These are phyloP conservation scores for Eleusine coracana DNA, from an alignment of 176 grass and related monocot genomes.

Conservation along the genomic window DNA sequence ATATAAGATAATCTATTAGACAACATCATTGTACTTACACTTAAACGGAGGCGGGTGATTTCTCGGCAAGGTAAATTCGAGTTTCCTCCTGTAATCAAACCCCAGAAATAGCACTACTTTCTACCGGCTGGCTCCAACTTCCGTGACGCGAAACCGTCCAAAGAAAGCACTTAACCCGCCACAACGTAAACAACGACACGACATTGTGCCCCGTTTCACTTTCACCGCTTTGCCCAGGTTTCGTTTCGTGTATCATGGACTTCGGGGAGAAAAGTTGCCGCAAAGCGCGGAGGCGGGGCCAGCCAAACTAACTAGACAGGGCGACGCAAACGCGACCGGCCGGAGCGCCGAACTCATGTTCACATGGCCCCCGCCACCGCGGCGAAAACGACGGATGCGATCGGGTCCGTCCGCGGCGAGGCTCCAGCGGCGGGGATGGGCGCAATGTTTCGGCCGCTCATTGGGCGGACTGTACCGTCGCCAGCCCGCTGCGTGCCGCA, in stretches of 20 bases:
- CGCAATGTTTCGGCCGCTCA: neutral
- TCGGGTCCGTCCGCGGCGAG: neutral
- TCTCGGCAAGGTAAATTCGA: neutral
- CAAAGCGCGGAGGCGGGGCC: neutral
- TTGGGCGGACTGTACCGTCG: constrained; percentile 3
- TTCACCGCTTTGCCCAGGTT: neutral
- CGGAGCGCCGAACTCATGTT: neutral
- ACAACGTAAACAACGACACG: neutral
- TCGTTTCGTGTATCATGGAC: neutral
- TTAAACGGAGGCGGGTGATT: neutral
- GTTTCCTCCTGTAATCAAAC: neutral
- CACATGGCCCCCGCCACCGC: neutral
- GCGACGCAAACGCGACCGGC: neutral
- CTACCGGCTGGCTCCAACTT: neutral
- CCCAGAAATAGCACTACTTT: neutral
- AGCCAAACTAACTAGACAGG: neutral
- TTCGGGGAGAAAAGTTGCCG: neutral
- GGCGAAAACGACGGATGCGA: neutral
- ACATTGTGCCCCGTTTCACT: neutral
- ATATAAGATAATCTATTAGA: too few relatives aligned
- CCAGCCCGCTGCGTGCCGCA: neutral
- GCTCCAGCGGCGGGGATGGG: neutral
- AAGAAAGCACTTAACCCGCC: neutral
- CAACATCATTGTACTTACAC: too few relatives aligned
- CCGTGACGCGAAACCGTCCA: neutral